These are phyloP conservation scores for Talaromyces pinophilus DNA, from an alignment of 2,329 filamentous ascomycete species.

Conservation along the genomic window DNA sequence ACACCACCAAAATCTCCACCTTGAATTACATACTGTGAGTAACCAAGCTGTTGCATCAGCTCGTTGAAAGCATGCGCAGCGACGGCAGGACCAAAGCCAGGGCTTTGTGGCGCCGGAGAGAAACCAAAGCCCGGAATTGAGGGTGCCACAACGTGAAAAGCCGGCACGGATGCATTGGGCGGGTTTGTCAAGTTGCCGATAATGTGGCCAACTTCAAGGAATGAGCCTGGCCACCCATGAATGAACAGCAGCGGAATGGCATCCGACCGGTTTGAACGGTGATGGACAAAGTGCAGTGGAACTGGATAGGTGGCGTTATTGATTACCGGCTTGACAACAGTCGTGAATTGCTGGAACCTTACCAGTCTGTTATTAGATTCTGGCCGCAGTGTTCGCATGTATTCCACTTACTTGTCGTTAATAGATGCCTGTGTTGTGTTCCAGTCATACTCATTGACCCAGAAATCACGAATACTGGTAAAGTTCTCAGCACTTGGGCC, in stretches of 20 bases:
- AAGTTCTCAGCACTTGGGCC: conserved; percentile 15
- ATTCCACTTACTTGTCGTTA: background rate
- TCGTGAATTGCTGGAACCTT: conserved; percentile 14
- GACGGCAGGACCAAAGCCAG: conserved; percentile 6
- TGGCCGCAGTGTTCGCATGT: background rate
- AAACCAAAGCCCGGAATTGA: conserved; percentile 34
- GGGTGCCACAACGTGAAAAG: conserved; percentile 35
- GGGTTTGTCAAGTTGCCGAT: conserved; percentile 31
- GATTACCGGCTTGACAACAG: background rate
- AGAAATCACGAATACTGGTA: conserved; percentile 14
- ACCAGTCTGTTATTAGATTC: background rate
- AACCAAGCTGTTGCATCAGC: conserved; percentile 31
- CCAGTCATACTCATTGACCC: conserved; percentile 13
- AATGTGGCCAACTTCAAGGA: conserved; percentile 36
- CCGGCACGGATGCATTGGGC: conserved; percentile 23
- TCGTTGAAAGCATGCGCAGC: conserved; percentile 26
- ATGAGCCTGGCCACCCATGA: conserved; percentile 42
- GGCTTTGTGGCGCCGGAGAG: conserved; percentile 25
- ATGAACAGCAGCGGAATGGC: conserved; percentile 40
- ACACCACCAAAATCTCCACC: conserved; percentile 30
- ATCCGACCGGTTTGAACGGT: conserved; percentile 26
- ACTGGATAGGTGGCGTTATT: conserved; percentile 5
- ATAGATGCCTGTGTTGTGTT: conserved; percentile 6
- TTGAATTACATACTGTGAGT: conserved; percentile 31
- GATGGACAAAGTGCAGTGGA: conserved; percentile 30